Conservation (phyloP, 208 protist species). For the Crithidia brevicula region DNA sequence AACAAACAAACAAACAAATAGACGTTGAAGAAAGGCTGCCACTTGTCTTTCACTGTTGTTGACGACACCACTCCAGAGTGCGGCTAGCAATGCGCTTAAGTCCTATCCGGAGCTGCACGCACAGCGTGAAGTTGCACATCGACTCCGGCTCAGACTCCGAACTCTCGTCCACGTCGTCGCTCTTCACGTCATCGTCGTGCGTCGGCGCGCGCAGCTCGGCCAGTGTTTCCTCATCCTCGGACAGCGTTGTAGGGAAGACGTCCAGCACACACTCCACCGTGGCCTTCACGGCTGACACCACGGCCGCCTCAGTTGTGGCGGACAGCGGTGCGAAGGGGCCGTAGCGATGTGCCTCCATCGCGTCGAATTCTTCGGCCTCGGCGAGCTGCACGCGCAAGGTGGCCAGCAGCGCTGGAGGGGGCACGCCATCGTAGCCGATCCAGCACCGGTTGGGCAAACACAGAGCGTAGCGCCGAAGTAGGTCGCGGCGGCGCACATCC, state of each 20-base stretch:
- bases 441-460: conserved; percentile 62
- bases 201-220: conserved; percentile 21
- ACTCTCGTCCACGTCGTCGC: not conserved
- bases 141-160: conserved; percentile 16
- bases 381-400: conserved; percentile 82
- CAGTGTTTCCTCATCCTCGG: conserved; percentile 65
- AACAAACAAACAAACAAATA: not conserved
- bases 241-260: conserved; percentile 64
- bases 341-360: conserved; percentile 49
- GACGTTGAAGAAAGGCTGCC: no score
- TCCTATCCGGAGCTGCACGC: conserved; percentile 64
- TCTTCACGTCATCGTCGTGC: not conserved
- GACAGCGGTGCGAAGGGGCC: conserved; percentile 65
- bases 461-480: conserved; percentile 60
- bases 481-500: conserved; percentile 48
- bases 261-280: conserved; percentile 63
- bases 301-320: conserved; percentile 48
- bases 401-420: conserved; percentile 66
- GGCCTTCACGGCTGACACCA: conserved; percentile 51
- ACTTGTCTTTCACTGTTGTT: conserved; percentile 1
- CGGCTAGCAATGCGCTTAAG: conserved; percentile 76
- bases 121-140: conserved; percentile 49
- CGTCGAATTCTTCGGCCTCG: conserved; percentile 65
- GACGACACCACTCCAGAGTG: conserved; percentile 55
- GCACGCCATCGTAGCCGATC: conserved; percentile 59